Evolutionary conservation across 1,139 yeast species (phyloP).

Genomic region (Yamadazyma triangularis): DNA sequence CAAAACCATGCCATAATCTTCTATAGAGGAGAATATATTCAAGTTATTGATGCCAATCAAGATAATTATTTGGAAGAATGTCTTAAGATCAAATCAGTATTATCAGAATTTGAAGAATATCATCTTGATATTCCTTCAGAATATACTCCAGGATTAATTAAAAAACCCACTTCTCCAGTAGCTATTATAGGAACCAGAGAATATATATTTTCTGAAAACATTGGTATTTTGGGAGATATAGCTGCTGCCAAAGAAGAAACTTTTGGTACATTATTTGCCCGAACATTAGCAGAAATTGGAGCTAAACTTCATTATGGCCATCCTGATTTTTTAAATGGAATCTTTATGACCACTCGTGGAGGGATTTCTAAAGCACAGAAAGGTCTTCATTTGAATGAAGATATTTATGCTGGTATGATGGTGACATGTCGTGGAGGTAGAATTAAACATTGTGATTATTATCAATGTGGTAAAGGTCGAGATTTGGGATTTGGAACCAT

Average conservation of each 20-base stretch:
- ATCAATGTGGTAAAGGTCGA: conserved; percentile 89
- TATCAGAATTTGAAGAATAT: conserved; percentile 75
- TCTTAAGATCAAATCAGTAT: conserved; percentile 68
- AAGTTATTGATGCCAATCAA: conserved; percentile 84
- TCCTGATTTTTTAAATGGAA: conserved; percentile 81
- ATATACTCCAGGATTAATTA: conserved; percentile 41
- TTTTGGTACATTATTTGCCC: conserved; percentile 83
- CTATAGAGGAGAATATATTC: conserved; percentile 82
- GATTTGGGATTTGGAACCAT: conserved; percentile 86
- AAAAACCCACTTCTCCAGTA: conserved; percentile 27
- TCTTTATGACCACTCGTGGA: conserved; percentile 87
- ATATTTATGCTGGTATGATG: conserved; percentile 87
- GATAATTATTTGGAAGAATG: conserved; percentile 87
- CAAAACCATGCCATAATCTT: conserved; percentile 77
- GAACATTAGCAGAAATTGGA: conserved; percentile 81
- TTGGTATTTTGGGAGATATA: conserved; percentile 83
- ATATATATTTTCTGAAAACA: conserved; percentile 79
- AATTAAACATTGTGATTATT: conserved; percentile 83
- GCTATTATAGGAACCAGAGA: conserved; percentile 90
- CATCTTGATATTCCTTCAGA: conserved; percentile 30
- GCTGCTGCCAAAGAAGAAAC: conserved; percentile 95
- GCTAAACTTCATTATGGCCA: conserved; percentile 91
- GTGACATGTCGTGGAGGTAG: conserved; percentile 79
- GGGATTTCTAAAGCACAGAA: conserved; percentile 88
- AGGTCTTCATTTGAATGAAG: conserved; percentile 83